phyloP scores from a whole-genome alignment of 371 early-diverging fungal species.

The Blyttiomyces sp. region DNA sequence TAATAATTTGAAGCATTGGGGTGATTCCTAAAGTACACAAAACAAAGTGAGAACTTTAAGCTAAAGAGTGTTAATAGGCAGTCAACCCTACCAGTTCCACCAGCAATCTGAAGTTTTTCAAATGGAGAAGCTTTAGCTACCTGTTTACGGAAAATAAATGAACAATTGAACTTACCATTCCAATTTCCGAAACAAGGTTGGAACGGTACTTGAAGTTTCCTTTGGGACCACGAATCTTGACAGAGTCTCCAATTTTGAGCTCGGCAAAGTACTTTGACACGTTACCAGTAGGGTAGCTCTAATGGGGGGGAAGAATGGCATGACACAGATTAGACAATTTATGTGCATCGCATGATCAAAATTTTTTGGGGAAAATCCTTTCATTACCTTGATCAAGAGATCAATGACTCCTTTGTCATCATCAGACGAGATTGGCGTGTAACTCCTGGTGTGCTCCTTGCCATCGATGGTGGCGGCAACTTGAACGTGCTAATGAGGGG shows the following conservation, averaged over 20 bases:
- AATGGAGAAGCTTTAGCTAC: not conserved
- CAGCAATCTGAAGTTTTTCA: slow-evolving; percentile 32
- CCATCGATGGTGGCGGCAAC: slow-evolving; percentile 82
- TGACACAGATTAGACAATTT: not conserved
- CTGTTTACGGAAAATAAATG: not conserved
- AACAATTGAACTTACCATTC: slow-evolving; percentile 70
- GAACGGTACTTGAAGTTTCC: slow-evolving; percentile 86
- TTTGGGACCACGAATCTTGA: slow-evolving; percentile 86
- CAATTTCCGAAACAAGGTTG: slow-evolving; percentile 74
- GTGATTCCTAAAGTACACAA: too few species aligned
- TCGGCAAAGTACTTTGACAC: slow-evolving; percentile 75
- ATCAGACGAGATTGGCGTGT: slow-evolving; percentile 87
- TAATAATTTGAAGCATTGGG: slow-evolving; percentile 83
- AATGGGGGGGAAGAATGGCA: slow-evolving; percentile 2
- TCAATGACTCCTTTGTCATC: slow-evolving; percentile 86
- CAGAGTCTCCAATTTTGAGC: slow-evolving; percentile 76
- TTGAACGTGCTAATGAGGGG: slow-evolving; percentile 89
- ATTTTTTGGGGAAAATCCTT: too few species aligned
- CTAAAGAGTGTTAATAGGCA: not conserved
- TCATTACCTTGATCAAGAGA: slow-evolving; percentile 82
- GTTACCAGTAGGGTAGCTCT: slow-evolving; percentile 83
- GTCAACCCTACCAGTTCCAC: slow-evolving; percentile 44
- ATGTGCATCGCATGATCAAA: too few species aligned
- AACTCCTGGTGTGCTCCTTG: slow-evolving; percentile 83
- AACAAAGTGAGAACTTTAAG: slow-evolving; percentile 73